A percentile compares a stretch with the other conserved stretches of the same genome.
Evolutionary conservation across 768 basidiomycete genomes (phyloP).

Genomic region (Leccinum truebloodii): DNA sequence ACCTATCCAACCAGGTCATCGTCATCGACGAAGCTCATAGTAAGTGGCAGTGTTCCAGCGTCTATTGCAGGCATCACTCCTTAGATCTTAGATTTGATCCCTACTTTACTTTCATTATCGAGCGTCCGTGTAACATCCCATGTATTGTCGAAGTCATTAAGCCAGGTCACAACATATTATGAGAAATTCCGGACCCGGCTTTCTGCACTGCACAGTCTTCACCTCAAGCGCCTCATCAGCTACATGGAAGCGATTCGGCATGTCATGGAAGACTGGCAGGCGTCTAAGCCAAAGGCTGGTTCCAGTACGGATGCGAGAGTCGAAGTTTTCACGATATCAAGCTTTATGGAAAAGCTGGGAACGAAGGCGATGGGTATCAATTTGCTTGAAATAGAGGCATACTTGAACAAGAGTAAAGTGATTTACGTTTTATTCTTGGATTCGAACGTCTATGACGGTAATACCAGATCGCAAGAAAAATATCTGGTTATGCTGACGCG

Average conservation of each 20-base stretch:
- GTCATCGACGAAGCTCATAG: constrained; percentile 98
- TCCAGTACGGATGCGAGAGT: constrained; percentile 24
- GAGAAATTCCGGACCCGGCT: constrained; percentile 77
- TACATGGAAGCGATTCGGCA: constrained; percentile 71
- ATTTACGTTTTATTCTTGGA: constrained; percentile 37
- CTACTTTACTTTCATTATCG: constrained; percentile 86
- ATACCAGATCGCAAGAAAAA: constrained; percentile 67
- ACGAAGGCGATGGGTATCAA: constrained; percentile 74
- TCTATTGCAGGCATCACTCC: constrained; percentile 6
- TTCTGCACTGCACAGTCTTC: constrained; percentile 67
- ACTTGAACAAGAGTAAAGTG: constrained; percentile 85
- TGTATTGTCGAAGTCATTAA: constrained; percentile 60
- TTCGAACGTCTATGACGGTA: background rate
- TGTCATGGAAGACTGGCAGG: constrained; percentile 55
- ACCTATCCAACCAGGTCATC: constrained; percentile 80
- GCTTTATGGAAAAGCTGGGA: constrained; percentile 67
- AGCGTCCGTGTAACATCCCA: constrained; percentile 61
- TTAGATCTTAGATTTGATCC: constrained; percentile 84
- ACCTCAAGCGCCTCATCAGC: constrained; percentile 75
- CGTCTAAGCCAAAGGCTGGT: constrained; percentile 20
- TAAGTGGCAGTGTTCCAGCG: constrained; percentile 42
- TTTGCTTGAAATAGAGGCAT: constrained; percentile 76
- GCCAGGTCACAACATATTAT: constrained; percentile 78
- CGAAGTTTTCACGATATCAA: constrained; percentile 70
- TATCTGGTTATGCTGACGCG: constrained; percentile 81